phyloP scores from a whole-genome alignment of 768 basidiomycete species.

The Gelatoporia subvermispora region DNA sequence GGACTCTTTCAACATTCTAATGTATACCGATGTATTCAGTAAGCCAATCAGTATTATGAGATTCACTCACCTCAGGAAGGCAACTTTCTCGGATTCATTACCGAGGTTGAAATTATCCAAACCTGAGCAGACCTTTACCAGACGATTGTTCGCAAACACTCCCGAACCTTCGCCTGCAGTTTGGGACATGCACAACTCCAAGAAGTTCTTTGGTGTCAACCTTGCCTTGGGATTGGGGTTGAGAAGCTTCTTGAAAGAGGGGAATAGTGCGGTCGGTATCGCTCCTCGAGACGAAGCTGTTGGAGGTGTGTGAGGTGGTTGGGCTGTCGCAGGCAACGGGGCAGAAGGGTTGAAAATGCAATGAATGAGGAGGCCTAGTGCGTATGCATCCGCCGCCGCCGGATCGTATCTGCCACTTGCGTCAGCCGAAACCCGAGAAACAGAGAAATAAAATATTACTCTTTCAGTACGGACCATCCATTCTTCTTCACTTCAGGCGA shows the following conservation, averaged over 20 bases:
- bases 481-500: constrained; percentile 86
- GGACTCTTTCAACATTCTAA: constrained; percentile 74
- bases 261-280: constrained; percentile 73
- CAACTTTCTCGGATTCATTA: constrained; percentile 74
- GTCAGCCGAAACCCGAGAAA: constrained; percentile 5
- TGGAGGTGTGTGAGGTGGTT: constrained; percentile 75
- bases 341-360: constrained; percentile 81
- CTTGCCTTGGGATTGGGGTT: constrained; percentile 85
- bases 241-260: constrained; percentile 80
- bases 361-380: constrained; percentile 82
- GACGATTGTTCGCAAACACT: constrained; percentile 78
- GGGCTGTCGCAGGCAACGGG: constrained; percentile 62
- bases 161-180: constrained; percentile 53
- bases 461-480: constrained; percentile 81
- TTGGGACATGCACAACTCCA: constrained; percentile 76
- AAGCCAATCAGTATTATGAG: background rate
- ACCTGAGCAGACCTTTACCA: constrained; percentile 80
- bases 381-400: constrained; percentile 79
- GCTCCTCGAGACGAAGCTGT: constrained; percentile 69
- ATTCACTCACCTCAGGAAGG: constrained; percentile 56
- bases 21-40: background rate
- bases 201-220: constrained; percentile 68
- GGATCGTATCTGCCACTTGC: constrained; percentile 37
- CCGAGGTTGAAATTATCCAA: constrained; percentile 81
- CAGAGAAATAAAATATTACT: constrained; percentile 40